phyloP scores from a whole-genome alignment of 305 asterid species.

The Fraxinus albicans region DNA sequence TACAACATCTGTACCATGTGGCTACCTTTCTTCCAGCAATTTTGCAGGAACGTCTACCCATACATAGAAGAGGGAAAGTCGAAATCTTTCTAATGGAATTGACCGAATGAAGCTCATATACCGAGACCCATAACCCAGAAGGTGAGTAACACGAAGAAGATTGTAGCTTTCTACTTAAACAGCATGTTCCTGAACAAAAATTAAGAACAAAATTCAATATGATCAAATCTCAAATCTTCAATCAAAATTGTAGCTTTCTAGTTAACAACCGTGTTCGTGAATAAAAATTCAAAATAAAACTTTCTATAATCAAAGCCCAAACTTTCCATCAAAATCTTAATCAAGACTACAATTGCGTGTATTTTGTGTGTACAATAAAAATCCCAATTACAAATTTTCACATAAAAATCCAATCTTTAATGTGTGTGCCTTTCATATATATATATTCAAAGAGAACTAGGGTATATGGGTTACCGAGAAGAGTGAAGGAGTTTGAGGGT shows the following conservation, averaged over 20 bases:
- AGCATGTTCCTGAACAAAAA: constrained; percentile 37
- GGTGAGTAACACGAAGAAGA: constrained; percentile 40
- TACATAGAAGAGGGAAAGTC: constrained; percentile 63
- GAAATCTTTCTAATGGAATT: constrained; percentile 53
- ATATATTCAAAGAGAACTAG: not conserved
- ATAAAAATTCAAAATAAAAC: not conserved
- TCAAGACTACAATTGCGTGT: not conserved
- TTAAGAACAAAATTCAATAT: not conserved
- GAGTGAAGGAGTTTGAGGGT: constrained; percentile 35
- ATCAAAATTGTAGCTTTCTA: not conserved
- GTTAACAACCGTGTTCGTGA: not conserved
- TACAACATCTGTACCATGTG: not conserved
- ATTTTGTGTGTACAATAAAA: not conserved
- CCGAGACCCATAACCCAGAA: constrained; percentile 38
- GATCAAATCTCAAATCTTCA: not conserved
- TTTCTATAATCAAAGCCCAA: not conserved
- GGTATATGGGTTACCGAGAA: constrained; percentile 34
- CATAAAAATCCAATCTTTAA: not conserved
- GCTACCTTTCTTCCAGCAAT: constrained; percentile 91
- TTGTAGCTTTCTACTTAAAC: constrained; percentile 37
- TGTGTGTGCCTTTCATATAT: not conserved
- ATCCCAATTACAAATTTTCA: not conserved
- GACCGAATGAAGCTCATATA: constrained; percentile 36
- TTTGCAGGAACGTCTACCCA: constrained; percentile 92
- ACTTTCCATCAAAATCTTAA: not conserved